Evolutionary conservation across 108 stramenopile species (phyloP).

Genomic region (Cyclotella kingstonii): DNA sequence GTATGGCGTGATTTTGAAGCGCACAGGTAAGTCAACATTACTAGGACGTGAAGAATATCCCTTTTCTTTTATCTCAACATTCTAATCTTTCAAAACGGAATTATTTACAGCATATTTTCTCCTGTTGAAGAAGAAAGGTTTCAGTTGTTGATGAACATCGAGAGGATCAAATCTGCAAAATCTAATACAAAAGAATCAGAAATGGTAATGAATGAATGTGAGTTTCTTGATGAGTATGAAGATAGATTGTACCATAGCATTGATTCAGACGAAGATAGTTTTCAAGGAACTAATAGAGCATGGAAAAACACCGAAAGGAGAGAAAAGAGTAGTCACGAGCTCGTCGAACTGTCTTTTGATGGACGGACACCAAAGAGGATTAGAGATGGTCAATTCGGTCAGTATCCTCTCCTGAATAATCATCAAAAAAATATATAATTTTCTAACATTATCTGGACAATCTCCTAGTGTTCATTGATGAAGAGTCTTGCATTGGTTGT

Average conservation of each 20-base stretch:
- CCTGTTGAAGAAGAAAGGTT: slow-evolving; percentile 59
- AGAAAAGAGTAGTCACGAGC: slow-evolving; percentile 66
- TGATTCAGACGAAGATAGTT: slow-evolving; percentile 12
- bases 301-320: slow-evolving; percentile 13
- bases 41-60: neutral
- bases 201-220: slow-evolving; percentile 71
- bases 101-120: slow-evolving; percentile 39
- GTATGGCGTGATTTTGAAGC: slow-evolving; percentile 78
- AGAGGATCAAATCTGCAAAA: neutral
- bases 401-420: neutral
- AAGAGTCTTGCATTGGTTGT: slow-evolving; percentile 88
- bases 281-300: neutral
- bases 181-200: neutral
- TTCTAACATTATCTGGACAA: neutral
- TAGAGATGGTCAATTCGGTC: slow-evolving; percentile 74
- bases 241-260: slow-evolving; percentile 17
- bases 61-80: neutral
- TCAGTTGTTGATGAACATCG: slow-evolving; percentile 26
- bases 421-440: neutral
- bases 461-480: slow-evolving; percentile 71
- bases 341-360: slow-evolving; percentile 60
- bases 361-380: slow-evolving; percentile 59
- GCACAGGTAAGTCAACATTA: slow-evolving; percentile 40
- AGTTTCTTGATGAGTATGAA: slow-evolving; percentile 61
- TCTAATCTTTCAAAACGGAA: neutral